Conservation (phyloP, 2,329 filamentous ascomycete genomes). For the Colletotrichum aenigma region DNA sequence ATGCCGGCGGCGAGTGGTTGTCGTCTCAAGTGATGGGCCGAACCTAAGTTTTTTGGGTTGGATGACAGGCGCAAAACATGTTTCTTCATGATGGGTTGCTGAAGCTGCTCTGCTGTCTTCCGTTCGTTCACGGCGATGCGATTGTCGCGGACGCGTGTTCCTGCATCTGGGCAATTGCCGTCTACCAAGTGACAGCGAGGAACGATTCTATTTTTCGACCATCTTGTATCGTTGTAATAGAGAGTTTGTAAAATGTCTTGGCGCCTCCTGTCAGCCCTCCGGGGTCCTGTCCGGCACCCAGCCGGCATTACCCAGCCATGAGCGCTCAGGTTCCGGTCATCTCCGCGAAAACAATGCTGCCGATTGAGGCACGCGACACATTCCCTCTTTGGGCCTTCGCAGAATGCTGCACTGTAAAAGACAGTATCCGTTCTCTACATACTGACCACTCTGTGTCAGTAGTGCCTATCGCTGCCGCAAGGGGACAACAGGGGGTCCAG, state of each 20-base stretch:
- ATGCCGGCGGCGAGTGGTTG: background rate
- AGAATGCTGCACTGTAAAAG: background rate
- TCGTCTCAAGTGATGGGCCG: background rate
- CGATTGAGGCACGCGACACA: conserved; percentile 7
- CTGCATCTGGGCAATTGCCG: background rate
- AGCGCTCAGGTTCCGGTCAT: background rate
- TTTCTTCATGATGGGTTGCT: background rate
- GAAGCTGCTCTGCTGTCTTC: background rate
- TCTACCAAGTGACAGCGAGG: background rate
- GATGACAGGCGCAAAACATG: background rate
- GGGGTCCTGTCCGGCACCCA: background rate
- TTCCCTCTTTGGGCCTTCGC: background rate
- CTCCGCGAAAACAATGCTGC: conserved; percentile 3
- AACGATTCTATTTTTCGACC: background rate
- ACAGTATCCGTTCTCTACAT: background rate
- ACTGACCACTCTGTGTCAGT: background rate
- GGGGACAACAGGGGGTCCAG: background rate
- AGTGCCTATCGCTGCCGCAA: background rate
- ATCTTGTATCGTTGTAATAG: background rate
- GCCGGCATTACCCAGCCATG: background rate
- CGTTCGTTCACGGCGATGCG: background rate
- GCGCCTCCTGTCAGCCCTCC: background rate
- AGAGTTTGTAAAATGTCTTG: background rate
- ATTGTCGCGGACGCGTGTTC: background rate
- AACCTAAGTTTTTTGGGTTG: background rate